These are phyloP conservation scores for Chaetoscypha palmicola DNA, from an alignment of 2,329 filamentous ascomycete species.

Conservation along the genomic window DNA sequence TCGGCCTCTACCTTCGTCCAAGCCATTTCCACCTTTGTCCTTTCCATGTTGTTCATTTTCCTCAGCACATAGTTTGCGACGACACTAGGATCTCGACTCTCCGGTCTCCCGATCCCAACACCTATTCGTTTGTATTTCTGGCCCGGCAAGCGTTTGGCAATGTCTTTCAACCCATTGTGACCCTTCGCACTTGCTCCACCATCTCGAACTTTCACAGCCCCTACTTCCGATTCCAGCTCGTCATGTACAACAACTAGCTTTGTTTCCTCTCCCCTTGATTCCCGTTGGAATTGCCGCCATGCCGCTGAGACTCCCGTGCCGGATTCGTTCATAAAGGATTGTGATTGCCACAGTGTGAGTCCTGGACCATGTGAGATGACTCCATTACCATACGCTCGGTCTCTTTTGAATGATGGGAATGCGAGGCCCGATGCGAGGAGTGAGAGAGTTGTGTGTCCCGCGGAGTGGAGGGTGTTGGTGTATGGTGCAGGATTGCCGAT, in stretches of 20 bases:
- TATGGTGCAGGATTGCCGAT: conserved; percentile 79
- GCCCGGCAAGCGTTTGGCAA: conserved; percentile 44
- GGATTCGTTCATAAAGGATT: conserved; percentile 76
- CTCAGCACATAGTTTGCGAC: conserved; percentile 73
- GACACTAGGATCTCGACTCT: conserved; percentile 54
- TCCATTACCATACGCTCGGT: conserved; percentile 40
- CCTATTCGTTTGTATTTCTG: conserved; percentile 54
- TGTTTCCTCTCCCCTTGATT: conserved; percentile 33
- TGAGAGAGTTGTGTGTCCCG: conserved; percentile 72
- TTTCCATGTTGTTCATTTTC: conserved; percentile 28
- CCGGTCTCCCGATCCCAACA: conserved; percentile 81
- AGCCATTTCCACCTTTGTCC: conserved; percentile 23
- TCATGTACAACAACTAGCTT: conserved; percentile 78
- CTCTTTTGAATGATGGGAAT: conserved; percentile 42
- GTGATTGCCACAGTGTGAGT: conserved; percentile 67
- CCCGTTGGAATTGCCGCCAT: conserved; percentile 50
- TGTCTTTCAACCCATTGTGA: conserved; percentile 69
- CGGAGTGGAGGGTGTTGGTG: conserved; percentile 74
- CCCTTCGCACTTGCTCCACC: conserved; percentile 60
- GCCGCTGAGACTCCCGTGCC: conserved; percentile 63
- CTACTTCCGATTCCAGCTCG: conserved; percentile 69
- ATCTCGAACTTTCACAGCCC: conserved; percentile 56
- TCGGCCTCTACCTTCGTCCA: conserved; percentile 24
- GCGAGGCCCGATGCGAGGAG: conserved; percentile 37
- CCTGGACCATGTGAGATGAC: conserved; percentile 42